Evolutionary conservation across 345 rosid genomes (phyloP).

Genomic region (Salix suchowensis): DNA sequence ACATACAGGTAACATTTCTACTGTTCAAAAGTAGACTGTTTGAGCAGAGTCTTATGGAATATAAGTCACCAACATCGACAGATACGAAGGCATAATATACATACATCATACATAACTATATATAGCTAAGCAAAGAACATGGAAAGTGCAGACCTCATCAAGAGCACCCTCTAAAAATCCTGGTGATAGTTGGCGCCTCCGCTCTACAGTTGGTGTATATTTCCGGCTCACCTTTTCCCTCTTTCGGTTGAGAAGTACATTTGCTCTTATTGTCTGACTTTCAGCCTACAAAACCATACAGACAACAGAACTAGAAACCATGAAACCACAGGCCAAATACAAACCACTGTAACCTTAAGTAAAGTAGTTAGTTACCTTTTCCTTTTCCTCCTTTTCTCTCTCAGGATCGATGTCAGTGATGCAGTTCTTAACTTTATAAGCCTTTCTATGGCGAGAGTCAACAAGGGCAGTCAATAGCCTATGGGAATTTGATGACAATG

Average conservation of each 20-base stretch:
- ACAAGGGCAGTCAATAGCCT: constrained; percentile 90
- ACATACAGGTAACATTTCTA: no score
- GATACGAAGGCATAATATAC: background rate
- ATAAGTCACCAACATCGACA: constrained; percentile 2
- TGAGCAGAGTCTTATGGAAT: background rate
- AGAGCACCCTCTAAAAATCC: constrained; percentile 94
- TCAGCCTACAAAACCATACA: constrained; percentile 59
- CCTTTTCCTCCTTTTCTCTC: constrained; percentile 95
- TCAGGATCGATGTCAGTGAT: constrained; percentile 98
- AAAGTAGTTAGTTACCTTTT: constrained; percentile 54
- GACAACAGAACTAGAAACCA: constrained; percentile 3
- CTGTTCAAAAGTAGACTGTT: background rate
- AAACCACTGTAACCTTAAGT: constrained; percentile 4
- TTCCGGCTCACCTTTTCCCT: constrained; percentile 82
- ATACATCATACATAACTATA: background rate
- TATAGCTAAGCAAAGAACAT: background rate
- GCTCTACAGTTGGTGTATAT: constrained; percentile 62
- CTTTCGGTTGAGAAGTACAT: constrained; percentile 75
- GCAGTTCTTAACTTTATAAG: constrained; percentile 87
- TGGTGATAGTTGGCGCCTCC: constrained; percentile 81
- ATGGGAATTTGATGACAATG: constrained; percentile 87
- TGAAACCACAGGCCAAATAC: background rate
- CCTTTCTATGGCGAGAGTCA: constrained; percentile 85
- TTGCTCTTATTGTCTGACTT: constrained; percentile 88
- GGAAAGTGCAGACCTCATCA: constrained; percentile 65